Evolutionary conservation across 768 basidiomycete species (phyloP).

Genomic region (Collybia sp.): DNA sequence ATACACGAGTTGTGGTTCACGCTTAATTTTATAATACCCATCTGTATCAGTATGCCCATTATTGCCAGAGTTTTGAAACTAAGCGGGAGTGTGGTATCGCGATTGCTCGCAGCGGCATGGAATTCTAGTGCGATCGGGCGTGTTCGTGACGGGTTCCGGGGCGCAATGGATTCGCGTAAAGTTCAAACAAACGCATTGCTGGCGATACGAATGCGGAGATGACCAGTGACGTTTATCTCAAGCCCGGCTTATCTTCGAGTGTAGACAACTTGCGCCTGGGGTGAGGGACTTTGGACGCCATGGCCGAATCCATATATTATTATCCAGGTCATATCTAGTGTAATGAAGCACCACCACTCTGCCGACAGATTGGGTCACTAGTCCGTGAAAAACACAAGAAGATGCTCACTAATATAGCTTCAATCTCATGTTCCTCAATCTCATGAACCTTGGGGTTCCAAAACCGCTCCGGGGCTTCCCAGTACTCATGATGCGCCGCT

Average conservation of each 20-base stretch:
- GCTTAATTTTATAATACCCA: too few species aligned
- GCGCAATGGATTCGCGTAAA: too few species aligned
- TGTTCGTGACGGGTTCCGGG: too few species aligned
- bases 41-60: too few species aligned
- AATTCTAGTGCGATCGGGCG: too few species aligned
- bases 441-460: constrained; percentile 48
- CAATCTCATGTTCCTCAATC: constrained; percentile 55
- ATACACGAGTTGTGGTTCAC: too few species aligned
- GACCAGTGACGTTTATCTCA: too few species aligned
- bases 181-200: too few species aligned
- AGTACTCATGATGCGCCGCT: constrained; percentile 40
- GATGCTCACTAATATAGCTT: constrained; percentile 56
- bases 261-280: background rate
- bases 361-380: constrained; percentile 2
- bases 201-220: too few species aligned
- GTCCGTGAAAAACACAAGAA: constrained; percentile 1
- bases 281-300: constrained; percentile 1
- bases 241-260: background rate
- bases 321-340: constrained; percentile 15
- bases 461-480: constrained; percentile 62
- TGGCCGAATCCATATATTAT: background rate
- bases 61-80: too few species aligned
- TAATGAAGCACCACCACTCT: constrained; percentile 71
- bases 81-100: too few species aligned
- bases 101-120: too few species aligned